phyloP scores from a whole-genome alignment of 495 filamentous ascomycete genomes.

The Penicillium psychrofluorescens region DNA sequence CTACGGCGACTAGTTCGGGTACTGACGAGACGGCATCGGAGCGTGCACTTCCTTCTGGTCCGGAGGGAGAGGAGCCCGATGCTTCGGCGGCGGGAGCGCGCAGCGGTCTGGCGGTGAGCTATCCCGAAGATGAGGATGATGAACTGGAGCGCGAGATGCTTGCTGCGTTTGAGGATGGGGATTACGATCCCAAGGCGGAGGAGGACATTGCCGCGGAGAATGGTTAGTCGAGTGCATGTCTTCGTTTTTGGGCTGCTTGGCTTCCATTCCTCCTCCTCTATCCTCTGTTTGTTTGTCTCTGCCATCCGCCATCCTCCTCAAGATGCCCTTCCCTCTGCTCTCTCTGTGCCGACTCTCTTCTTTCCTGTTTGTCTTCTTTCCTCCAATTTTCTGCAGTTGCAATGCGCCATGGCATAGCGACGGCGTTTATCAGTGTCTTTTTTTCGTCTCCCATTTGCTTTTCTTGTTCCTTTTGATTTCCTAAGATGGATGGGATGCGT shows the following conservation, averaged over 20 bases:
- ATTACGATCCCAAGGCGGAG: constrained; percentile 27
- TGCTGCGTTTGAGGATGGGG: constrained; percentile 54
- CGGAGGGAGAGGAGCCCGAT: constrained; percentile 35
- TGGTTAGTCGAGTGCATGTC: constrained; percentile 4
- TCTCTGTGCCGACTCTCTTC: too few relatives aligned
- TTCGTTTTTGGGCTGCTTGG: neutral
- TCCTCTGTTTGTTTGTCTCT: constrained; percentile 1
- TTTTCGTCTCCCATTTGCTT: too few relatives aligned
- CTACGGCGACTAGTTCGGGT: constrained; percentile 29
- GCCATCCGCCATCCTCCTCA: too few relatives aligned
- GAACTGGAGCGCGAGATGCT: constrained; percentile 61
- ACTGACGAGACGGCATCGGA: constrained; percentile 24
- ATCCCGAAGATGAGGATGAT: constrained; percentile 45
- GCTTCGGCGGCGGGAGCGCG: constrained; percentile 14
- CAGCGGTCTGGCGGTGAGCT: constrained; percentile 7
- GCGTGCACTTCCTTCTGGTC: constrained; percentile 45
- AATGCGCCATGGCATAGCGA: too few relatives aligned
- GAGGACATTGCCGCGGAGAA: constrained; percentile 22
- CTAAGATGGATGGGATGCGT: too few relatives aligned
- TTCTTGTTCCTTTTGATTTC: too few relatives aligned
- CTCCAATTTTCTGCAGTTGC: too few relatives aligned
- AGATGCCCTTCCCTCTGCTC: too few relatives aligned
- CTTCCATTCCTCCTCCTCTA: constrained; percentile 1
- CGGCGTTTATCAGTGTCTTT: too few relatives aligned
- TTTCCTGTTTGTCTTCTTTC: too few relatives aligned